Conservation (phyloP, 2,329 filamentous ascomycete genomes). For the Colletotrichum sojae region DNA sequence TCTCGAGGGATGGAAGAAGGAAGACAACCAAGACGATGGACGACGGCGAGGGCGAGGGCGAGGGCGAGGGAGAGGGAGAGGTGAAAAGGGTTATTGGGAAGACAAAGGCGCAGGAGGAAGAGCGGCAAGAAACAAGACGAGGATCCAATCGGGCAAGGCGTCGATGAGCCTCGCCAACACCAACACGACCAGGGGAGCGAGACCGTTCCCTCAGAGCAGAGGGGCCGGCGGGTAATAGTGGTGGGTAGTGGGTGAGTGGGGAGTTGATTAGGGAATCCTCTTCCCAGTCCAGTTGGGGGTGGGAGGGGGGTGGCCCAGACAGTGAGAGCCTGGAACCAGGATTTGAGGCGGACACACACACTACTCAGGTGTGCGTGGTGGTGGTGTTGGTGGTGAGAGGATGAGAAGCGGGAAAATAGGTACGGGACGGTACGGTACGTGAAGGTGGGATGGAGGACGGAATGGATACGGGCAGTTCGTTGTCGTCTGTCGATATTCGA, state of each 20-base stretch:
- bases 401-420: too few species aligned
- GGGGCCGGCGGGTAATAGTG: slow-evolving; percentile 16
- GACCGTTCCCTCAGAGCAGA: slow-evolving; percentile 27
- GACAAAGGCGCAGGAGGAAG: slow-evolving; percentile 25
- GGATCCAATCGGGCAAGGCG: slow-evolving; percentile 37
- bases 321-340: too few species aligned
- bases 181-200: slow-evolving; percentile 31
- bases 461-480: neutral
- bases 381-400: too few species aligned
- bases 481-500: too few species aligned
- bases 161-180: slow-evolving; percentile 38
- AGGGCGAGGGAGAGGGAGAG: slow-evolving; percentile 25
- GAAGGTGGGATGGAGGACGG: neutral
- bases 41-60: slow-evolving; percentile 31
- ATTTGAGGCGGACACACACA: too few species aligned
- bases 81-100: slow-evolving; percentile 32
- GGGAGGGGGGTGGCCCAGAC: too few species aligned
- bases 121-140: slow-evolving; percentile 29
- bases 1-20: slow-evolving; percentile 37
- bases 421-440: neutral
- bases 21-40: slow-evolving; percentile 19
- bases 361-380: neutral
- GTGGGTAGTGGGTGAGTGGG: slow-evolving; percentile 21
- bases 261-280: slow-evolving; percentile 30
- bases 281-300: neutral